These are phyloP conservation scores for Cystobasidium onofrii DNA, from an alignment of 768 basidiomycete genomes.

Conservation along the genomic window DNA sequence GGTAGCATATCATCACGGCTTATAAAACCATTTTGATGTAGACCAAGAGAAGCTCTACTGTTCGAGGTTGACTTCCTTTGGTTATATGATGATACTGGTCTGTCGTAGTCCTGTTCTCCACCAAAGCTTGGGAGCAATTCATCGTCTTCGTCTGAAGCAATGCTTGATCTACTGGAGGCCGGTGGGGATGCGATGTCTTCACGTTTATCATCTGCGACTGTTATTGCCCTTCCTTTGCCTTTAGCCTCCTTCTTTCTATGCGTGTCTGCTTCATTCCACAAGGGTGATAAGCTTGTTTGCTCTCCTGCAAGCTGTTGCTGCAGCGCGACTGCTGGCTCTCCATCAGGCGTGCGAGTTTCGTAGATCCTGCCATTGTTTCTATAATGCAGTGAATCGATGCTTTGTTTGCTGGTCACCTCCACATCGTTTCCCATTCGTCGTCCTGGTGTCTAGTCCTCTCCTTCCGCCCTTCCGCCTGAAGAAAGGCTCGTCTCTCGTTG, in stretches of 20 bases:
- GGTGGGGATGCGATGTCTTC: background rate
- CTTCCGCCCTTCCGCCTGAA: background rate
- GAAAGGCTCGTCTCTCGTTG: background rate
- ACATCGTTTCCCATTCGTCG: constrained; percentile 7
- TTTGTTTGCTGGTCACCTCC: background rate
- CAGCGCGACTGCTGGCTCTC: background rate
- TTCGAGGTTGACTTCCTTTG: background rate
- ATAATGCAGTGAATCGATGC: background rate
- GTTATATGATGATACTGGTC: background rate
- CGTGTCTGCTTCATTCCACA: background rate
- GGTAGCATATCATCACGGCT: background rate
- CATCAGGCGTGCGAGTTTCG: background rate
- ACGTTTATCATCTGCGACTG: background rate
- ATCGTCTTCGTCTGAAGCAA: constrained; percentile 20
- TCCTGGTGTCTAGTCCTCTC: background rate
- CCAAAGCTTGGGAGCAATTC: constrained; percentile 14
- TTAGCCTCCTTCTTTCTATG: background rate
- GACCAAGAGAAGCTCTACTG: background rate
- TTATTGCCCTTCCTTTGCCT: background rate
- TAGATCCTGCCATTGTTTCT: background rate
- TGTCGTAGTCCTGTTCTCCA: background rate
- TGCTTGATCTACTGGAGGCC: background rate
- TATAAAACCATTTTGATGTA: constrained; percentile 21
- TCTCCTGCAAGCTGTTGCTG: background rate
- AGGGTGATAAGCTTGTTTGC: background rate